phyloP scores from a whole-genome alignment of 2,329 filamentous ascomycete species.

The Botrytis byssoidea region DNA sequence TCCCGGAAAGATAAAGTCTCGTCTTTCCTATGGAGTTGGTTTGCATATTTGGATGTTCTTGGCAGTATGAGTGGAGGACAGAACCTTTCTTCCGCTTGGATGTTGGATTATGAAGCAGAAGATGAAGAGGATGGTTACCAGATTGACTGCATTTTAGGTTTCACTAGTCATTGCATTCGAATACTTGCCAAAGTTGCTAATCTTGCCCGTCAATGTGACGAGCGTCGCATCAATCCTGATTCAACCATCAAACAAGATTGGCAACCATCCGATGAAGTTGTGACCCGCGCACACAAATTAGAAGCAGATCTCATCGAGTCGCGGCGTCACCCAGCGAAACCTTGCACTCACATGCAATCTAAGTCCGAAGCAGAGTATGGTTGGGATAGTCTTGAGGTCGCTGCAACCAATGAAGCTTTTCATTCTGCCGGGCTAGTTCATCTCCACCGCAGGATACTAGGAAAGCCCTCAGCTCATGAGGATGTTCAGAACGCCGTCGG shows the following conservation, averaged over 20 bases:
- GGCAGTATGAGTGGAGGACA: slow-evolving; percentile 65
- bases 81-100: slow-evolving; percentile 32
- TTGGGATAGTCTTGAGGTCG: slow-evolving; percentile 62
- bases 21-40: slow-evolving; percentile 78
- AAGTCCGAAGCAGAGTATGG: slow-evolving; percentile 50
- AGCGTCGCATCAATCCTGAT: slow-evolving; percentile 57
- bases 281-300: slow-evolving; percentile 57
- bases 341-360: slow-evolving; percentile 46
- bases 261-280: slow-evolving; percentile 55
- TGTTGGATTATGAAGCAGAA: slow-evolving; percentile 49
- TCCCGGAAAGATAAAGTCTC: slow-evolving; percentile 57
- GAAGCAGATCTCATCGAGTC: slow-evolving; percentile 61
- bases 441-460: slow-evolving; percentile 70
- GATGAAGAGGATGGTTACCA: slow-evolving; percentile 59
- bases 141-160: slow-evolving; percentile 80
- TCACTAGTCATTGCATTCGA: slow-evolving; percentile 68
- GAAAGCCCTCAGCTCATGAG: slow-evolving; percentile 54
- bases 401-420: slow-evolving; percentile 73
- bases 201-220: slow-evolving; percentile 67
- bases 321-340: slow-evolving; percentile 43
- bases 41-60: slow-evolving; percentile 79
- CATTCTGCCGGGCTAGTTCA: slow-evolving; percentile 78
- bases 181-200: slow-evolving; percentile 71
- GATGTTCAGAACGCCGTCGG: slow-evolving; percentile 63
- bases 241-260: slow-evolving; percentile 53